These are phyloP conservation scores for Saccharomycopsis fibuligera DNA, from an alignment of 805 yeast genomes.

Conservation along the genomic window DNA sequence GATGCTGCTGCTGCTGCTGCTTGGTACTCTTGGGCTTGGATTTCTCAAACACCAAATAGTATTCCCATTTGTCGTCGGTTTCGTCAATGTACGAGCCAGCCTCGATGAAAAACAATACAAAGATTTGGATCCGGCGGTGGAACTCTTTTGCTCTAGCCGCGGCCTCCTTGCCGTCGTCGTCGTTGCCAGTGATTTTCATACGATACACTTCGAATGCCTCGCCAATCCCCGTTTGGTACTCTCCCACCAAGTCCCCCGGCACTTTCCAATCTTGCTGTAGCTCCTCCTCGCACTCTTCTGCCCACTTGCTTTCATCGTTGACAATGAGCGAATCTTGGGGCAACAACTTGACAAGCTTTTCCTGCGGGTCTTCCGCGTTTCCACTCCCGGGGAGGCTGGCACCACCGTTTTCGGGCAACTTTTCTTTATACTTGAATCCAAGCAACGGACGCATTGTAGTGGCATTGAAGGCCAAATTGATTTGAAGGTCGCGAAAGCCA, in stretches of 20 bases:
- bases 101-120: slow-evolving; percentile 81
- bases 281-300: slow-evolving; percentile 45
- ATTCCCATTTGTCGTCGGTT: slow-evolving; percentile 72
- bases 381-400: too few relatives aligned
- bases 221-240: slow-evolving; percentile 27
- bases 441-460: slow-evolving; percentile 68
- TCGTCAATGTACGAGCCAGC: slow-evolving; percentile 88
- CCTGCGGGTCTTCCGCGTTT: slow-evolving; percentile 56
- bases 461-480: slow-evolving; percentile 68
- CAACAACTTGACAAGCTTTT: slow-evolving; percentile 47
- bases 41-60: slow-evolving; percentile 46
- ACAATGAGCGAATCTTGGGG: slow-evolving; percentile 51
- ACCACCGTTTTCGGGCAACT: slow-evolving; percentile 41
- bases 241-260: slow-evolving; percentile 32
- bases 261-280: slow-evolving; percentile 34
- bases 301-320: slow-evolving; percentile 67
- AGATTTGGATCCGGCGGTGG: slow-evolving; percentile 67
- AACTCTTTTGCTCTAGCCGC: slow-evolving; percentile 44
- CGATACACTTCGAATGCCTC: slow-evolving; percentile 48
- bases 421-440: slow-evolving; percentile 48
- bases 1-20: slow-evolving; percentile 16
- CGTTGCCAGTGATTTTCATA: slow-evolving; percentile 31
- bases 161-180: slow-evolving; percentile 26
- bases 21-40: too few relatives aligned
- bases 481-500: slow-evolving; percentile 68